Percentiles rank a stretch among this genome's conserved stretches.
These are phyloP conservation scores for Aspergillus tamarii DNA, from an alignment of 2,329 filamentous ascomycete species.

Conservation along the genomic window DNA sequence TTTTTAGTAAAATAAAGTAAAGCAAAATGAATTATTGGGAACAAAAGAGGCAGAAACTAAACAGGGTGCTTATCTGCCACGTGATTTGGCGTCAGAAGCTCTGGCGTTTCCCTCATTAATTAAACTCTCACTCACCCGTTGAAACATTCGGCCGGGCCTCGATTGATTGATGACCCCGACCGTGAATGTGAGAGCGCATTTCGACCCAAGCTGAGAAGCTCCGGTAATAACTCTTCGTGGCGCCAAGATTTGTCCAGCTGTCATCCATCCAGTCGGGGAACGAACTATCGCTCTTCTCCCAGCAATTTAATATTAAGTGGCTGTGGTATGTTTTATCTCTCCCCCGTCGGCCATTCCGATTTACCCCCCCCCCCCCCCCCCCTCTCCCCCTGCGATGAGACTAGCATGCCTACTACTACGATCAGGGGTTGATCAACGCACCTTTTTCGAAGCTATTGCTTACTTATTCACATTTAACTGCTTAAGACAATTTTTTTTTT, in stretches of 20 bases:
- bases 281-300: neutral
- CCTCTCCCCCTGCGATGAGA: conserved; percentile 6
- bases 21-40: too few species aligned
- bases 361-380: conserved; percentile 9
- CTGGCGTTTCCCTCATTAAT: conserved; percentile 13
- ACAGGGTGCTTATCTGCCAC: conserved; percentile 23
- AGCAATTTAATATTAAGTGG: neutral
- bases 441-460: conserved; percentile 10
- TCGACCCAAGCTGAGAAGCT: conserved; percentile 8
- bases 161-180: conserved; percentile 12
- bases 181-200: neutral
- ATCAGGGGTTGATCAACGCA: conserved; percentile 13
- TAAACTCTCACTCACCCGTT: conserved; percentile 19
- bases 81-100: conserved; percentile 22
- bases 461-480: conserved; percentile 1
- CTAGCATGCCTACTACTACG: conserved; percentile 1
- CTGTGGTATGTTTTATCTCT: conserved; percentile 17
- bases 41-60: neutral
- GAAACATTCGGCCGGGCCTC: conserved; percentile 21
- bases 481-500: neutral
- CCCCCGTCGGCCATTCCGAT: conserved; percentile 16
- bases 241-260: conserved; percentile 11
- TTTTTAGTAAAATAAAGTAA: neutral
- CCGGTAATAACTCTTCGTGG: conserved; percentile 4
- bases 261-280: neutral